Percentiles rank a stretch among this genome's conserved stretches.
phyloP scores from a whole-genome alignment of 352 stramenopile genomes.

The Pythium plurisporium region DNA sequence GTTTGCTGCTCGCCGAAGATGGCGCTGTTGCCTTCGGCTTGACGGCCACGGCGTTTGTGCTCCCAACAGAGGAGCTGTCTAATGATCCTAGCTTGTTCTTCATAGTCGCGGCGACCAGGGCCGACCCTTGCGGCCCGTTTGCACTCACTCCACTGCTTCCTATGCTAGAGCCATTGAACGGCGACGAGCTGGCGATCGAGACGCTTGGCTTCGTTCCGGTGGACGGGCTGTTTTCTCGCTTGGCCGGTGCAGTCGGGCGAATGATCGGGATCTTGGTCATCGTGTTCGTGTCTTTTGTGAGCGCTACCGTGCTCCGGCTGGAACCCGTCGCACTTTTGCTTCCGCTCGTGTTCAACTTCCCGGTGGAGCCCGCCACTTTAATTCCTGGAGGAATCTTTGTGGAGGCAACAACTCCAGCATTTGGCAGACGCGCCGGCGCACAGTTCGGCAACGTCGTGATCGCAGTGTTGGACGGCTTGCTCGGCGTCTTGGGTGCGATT shows the following conservation, averaged over 20 bases:
- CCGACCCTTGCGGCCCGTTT: conserved; percentile 19
- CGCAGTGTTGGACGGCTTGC: conserved; percentile 35
- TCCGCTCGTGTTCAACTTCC: conserved; percentile 37
- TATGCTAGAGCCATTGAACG: conserved; percentile 4
- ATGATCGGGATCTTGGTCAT: conserved; percentile 81
- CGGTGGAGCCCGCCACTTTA: conserved; percentile 46
- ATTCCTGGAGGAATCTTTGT: conserved; percentile 48
- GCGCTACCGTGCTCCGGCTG: conserved; percentile 29
- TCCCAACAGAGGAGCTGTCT: conserved; percentile 24
- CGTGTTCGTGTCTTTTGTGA: conserved; percentile 38
- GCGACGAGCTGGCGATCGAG: not conserved
- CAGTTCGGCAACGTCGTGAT: conserved; percentile 71
- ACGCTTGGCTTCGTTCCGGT: conserved; percentile 39
- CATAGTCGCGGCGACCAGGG: conserved; percentile 23
- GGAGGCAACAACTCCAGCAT: conserved; percentile 6
- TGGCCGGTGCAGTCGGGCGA: conserved; percentile 51
- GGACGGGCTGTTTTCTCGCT: conserved; percentile 61
- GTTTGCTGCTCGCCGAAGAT: conserved; percentile 24
- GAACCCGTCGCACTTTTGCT: conserved; percentile 35
- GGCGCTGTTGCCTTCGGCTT: conserved; percentile 34
- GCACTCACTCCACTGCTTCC: not conserved
- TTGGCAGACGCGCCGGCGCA: conserved; percentile 34
- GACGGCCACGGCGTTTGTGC: conserved; percentile 5
- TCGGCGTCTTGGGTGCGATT: conserved; percentile 36
- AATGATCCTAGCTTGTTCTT: conserved; percentile 36